Evolutionary conservation across 768 basidiomycete species (phyloP), one percentile per base, ranked within the genome.

Genomic region (Mycena crocata): DNA sequence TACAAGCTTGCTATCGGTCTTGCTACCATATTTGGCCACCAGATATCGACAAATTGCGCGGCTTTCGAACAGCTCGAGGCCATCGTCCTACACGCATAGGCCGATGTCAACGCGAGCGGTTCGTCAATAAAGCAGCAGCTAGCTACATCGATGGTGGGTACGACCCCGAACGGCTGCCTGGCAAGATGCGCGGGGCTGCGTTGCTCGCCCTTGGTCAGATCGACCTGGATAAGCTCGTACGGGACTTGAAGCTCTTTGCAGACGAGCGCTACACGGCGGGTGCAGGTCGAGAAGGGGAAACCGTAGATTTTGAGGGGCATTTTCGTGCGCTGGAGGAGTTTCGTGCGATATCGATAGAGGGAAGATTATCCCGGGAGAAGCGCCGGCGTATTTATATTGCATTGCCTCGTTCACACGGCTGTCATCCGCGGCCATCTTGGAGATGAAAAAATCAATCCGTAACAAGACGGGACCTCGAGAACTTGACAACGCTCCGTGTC

Each of bases 141-240:
- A 37, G 5, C 8, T 23, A 63, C 62, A 1, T 70, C 77, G 51
- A 84, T 74, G 69, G 78, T 76, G 12, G 84, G 83, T 28, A 85
- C 75, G 69, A 83, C 80, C 15, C 83, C 82, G 69, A 85, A 85
- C 0, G 88, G 86, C 73, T 88, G 86, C 35, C 72, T 51, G 12
- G 68, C 57, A 15, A 77, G 17, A 73, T 72, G 72, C 81, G 83
- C n/a, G 1, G 42, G 30, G 10, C 44, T 31, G 4, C 35, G 24
- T 24, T 84, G 82, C 26, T 67, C 60, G 28, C 66, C 66, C n/a
- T 55, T 58, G 21, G 15, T 1, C 64, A 81, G 77, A 42, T 75
- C 77, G 61, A 84, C 71, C 6, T 57, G 30, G 57, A 79, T 67
- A 61, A 84, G 49, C 62, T 82, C 80, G 68, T 81, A 84, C 0